Percentiles rank a stretch among this genome's conserved stretches.
Conservation (phyloP, 768 basidiomycete genomes). For the Pholiota conissans region DNA sequence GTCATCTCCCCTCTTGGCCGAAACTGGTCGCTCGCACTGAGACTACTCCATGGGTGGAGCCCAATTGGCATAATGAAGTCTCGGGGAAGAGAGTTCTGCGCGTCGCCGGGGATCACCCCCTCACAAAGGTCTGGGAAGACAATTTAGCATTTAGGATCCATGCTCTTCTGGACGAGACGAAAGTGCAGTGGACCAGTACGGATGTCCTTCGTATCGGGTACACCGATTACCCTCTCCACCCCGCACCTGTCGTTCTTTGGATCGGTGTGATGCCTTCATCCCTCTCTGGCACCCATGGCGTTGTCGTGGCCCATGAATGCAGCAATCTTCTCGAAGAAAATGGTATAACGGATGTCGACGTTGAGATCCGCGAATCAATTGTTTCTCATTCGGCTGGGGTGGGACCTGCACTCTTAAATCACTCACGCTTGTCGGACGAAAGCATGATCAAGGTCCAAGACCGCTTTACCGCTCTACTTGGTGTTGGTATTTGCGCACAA, state of each 20-base stretch:
- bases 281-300: conserved; percentile 25
- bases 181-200: conserved; percentile 28
- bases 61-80: conserved; percentile 26
- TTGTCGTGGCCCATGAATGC: no score
- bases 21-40: conserved; percentile 29
- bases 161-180: conserved; percentile 4
- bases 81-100: conserved; percentile 19
- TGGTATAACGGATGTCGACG: no score
- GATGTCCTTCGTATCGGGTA: conserved; percentile 27
- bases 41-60: conserved; percentile 20
- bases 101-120: conserved; percentile 21
- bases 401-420: no score
- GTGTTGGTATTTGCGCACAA: conserved; percentile 27
- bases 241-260: conserved; percentile 31
- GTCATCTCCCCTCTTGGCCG: conserved; percentile 28
- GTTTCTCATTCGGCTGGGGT: no score
- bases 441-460: no score
- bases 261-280: conserved; percentile 30
- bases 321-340: no score
- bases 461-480: conserved; percentile 21
- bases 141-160: conserved; percentile 12
- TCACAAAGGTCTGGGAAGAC: conserved; percentile 23
- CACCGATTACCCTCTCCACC: conserved; percentile 13
- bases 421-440: no score
- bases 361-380: no score